A percentile compares a stretch with the other conserved stretches of the same genome.
phyloP scores from a whole-genome alignment of 192 early-diverging fungal genomes.

The Backusella parvicylindrica region DNA sequence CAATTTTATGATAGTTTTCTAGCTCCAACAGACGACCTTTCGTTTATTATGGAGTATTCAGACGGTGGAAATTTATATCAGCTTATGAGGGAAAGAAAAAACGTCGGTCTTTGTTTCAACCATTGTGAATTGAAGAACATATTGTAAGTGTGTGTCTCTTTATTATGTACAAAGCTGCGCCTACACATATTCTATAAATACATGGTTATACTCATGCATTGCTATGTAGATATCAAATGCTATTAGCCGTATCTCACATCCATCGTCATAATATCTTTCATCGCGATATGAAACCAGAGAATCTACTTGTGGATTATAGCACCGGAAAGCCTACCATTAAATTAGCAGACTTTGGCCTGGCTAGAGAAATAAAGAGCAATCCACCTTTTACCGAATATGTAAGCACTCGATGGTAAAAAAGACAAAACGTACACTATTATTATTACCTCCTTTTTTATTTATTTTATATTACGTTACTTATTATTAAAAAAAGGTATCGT shows the following conservation, averaged over 20 bases:
- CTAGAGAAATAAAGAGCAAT: constrained; percentile 78
- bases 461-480: too few relatives aligned
- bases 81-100: constrained; percentile 73
- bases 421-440: neutral
- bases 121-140: constrained; percentile 71
- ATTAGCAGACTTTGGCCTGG: constrained; percentile 75
- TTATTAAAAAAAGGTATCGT: too few relatives aligned
- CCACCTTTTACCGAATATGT: constrained; percentile 97
- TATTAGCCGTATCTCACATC: constrained; percentile 86
- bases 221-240: constrained; percentile 74
- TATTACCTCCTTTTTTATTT: neutral
- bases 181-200: neutral
- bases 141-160: constrained; percentile 49
- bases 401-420: constrained; percentile 82
- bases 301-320: constrained; percentile 52
- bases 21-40: constrained; percentile 66
- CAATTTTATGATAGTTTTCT: constrained; percentile 81
- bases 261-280: constrained; percentile 90
- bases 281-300: constrained; percentile 72
- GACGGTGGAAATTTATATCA: constrained; percentile 91
- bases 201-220: neutral
- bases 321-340: constrained; percentile 51
- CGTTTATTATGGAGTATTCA: constrained; percentile 95
- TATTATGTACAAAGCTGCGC: neutral
- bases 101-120: constrained; percentile 44